Percentiles rank a stretch among this genome's conserved stretches.
phyloP scores from a whole-genome alignment of 805 yeast species.

The Myxozyma neotropica region DNA sequence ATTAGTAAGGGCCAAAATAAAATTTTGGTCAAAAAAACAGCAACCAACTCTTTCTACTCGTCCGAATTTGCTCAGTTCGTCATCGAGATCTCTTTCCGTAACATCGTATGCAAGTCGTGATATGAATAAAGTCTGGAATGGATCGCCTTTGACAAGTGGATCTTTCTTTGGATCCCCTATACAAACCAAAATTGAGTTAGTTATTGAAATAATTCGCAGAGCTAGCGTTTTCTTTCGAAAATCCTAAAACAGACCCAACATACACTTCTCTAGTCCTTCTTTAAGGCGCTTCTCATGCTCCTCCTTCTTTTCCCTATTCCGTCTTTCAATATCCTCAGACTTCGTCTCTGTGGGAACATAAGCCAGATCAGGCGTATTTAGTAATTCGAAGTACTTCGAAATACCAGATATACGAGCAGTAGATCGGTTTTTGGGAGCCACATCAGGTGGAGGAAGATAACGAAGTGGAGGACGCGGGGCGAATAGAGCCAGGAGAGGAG shows the following conservation, averaged over 20 bases:
- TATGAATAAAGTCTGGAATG: constrained; percentile 76
- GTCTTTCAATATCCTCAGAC: constrained; percentile 37
- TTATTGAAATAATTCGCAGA: background rate
- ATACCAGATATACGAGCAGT: constrained; percentile 55
- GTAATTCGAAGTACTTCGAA: constrained; percentile 39
- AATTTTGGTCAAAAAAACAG: background rate
- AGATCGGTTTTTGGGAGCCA: constrained; percentile 51
- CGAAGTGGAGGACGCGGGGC: constrained; percentile 61
- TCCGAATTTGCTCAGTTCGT: constrained; percentile 66
- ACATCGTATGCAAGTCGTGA: constrained; percentile 67
- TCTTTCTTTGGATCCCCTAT: constrained; percentile 60
- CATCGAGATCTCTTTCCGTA: constrained; percentile 69
- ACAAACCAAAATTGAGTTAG: background rate
- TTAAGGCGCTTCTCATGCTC: constrained; percentile 43
- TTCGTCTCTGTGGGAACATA: constrained; percentile 43
- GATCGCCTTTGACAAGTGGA: constrained; percentile 65
- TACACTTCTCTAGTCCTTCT: constrained; percentile 41
- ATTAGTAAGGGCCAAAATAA: background rate
- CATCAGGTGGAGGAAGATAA: constrained; percentile 53
- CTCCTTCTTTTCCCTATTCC: constrained; percentile 39
- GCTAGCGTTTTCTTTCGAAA: background rate
- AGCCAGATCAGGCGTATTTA: constrained; percentile 39
- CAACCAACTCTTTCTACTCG: constrained; percentile 57
- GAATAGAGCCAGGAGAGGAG: constrained; percentile 55
- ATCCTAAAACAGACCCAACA: background rate